phyloP scores from a whole-genome alignment of 768 basidiomycete species.

The Amanita polypyramis region DNA sequence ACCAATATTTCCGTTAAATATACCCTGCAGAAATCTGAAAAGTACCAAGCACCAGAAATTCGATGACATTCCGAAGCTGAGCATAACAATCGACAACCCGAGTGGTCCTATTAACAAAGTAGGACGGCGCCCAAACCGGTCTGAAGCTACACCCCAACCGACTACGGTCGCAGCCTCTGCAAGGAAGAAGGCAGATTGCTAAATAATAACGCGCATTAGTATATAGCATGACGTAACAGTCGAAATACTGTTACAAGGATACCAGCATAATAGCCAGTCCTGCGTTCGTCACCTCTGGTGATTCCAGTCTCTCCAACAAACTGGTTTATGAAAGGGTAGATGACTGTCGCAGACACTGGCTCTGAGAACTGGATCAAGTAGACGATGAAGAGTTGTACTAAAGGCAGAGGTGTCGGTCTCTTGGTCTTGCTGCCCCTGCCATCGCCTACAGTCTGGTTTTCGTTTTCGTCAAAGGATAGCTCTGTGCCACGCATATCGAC shows the following conservation, averaged over 20 bases:
- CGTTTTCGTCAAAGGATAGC: no score
- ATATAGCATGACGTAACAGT: background rate
- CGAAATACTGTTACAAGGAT: conserved; percentile 24
- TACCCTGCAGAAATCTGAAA: conserved; percentile 11
- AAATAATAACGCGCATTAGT: background rate
- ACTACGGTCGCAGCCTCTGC: conserved; percentile 32
- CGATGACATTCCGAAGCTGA: conserved; percentile 31
- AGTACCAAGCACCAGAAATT: conserved; percentile 25
- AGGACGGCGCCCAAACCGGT: conserved; percentile 33
- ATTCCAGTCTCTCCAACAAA: conserved; percentile 25
- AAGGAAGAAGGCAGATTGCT: conserved; percentile 26
- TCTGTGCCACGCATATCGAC: no score
- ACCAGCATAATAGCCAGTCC: conserved; percentile 31
- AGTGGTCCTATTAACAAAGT: conserved; percentile 32
- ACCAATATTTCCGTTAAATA: background rate
- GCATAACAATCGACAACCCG: conserved; percentile 27
- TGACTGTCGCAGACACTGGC: conserved; percentile 23
- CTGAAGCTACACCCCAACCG: conserved; percentile 34
- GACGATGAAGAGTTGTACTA: conserved; percentile 21
- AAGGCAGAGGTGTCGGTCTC: conserved; percentile 19
- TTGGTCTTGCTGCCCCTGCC: no score
- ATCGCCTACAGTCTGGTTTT: no score
- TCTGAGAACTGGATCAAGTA: conserved; percentile 22
- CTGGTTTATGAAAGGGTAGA: conserved; percentile 27
- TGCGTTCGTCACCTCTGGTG: conserved; percentile 25